Base-by-base conservation (phyloP, 164 flowering plant genomes). In the Stephania yunnanensis region DNA sequence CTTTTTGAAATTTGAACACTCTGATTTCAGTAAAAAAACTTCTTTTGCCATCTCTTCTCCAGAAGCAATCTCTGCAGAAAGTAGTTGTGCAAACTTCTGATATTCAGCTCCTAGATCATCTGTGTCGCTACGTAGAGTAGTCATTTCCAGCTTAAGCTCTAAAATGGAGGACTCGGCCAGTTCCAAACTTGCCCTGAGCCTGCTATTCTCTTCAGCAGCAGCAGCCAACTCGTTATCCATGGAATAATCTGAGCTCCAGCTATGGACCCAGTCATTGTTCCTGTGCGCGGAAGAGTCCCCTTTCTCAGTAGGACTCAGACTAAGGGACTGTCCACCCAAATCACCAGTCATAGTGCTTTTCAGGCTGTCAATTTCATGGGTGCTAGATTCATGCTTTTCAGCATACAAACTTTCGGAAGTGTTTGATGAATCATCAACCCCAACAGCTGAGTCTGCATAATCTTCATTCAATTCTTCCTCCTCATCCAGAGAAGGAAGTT, bases 331-430 rank as follows among this genome's bases (percentile, higher is more conserved):
- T 53, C 84, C 91, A 69, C 82, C 83, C 70, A 85, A 68, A 77
- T 91, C 97, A 75, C 91, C 94, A 72, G 97, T 90, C 4, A 80
- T 72, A 58, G 87, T 86, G 79, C 92, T 89, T 79, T 86, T 90
- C 25, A 86, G 83, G 81, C 92, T 89, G 48, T 95, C 97, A 73
- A 84, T 82, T 78, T 89, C 97, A 75, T 87, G 89, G 19, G 84
- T 80, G 79, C 90, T 87, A 46, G 91, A 89, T 76, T 92, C 97
- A 65, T 89, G 90, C 84, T 89, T 95, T 73, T 95, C 99, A 42
- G 93, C 88, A 82, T 82, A 87, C 68, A 91, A 78, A 79, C 97
- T 88, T 82, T 82, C 98, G 67, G 98, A 93, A 46, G 97, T 86
- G 78, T 88, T 88, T 20, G 98, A 93, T 71, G 92, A 89, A 69